Evolutionary conservation across 306 rosid species (phyloP), one percentile per base, ranked within the genome.

Genomic region (Argentina anserina): DNA sequence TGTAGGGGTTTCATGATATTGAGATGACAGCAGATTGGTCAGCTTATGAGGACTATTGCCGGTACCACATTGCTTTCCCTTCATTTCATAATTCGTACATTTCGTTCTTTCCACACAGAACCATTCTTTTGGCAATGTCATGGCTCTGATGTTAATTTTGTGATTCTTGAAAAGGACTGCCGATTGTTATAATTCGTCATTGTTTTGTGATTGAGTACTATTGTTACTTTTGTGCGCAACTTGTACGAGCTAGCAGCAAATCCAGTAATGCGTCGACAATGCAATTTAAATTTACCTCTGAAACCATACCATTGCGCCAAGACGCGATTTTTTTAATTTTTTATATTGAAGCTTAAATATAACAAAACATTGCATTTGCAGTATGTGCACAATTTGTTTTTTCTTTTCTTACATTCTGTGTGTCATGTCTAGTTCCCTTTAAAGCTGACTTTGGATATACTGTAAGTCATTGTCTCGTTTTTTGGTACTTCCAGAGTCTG

Each of bases 1-100:
- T 67, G 28, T 72, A 91, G 98, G 91, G 71, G 14, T 87, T 86
- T 64, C 73, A 70, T 59, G 83, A 81, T 81, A 75, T 87, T 47
- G 98, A 93, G 83, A 81, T 36, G 80, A 79, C 75, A 78, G 90
- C 88, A 31, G 86, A 85, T 75, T 91, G 96, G 96, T 60, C 72
- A 64, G 96, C 82, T 73, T 91, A 77, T 70, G 83, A 86, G 75
- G 82, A 86, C 73, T 89, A 91, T 85, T 93, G 91, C 89, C 67
- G 87, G 98, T 93, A 84, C 43, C 45, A 69, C 49, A 41, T 47
- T 10, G 18, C 58, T 21, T 59, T 75, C 31, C 47, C 36, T 33
- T 33, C 2, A 33, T 33, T 33, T 33, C 36, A 3, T n/a, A n/a
- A n/a, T n/a, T n/a, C n/a, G n/a, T n/a, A n/a, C n/a, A n/a, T n/a